Percentiles rank a stretch among this genome's conserved stretches.
These are phyloP conservation scores for Globisporangium acanthophoron DNA, from an alignment of 352 stramenopile species.

Conservation along the genomic window DNA sequence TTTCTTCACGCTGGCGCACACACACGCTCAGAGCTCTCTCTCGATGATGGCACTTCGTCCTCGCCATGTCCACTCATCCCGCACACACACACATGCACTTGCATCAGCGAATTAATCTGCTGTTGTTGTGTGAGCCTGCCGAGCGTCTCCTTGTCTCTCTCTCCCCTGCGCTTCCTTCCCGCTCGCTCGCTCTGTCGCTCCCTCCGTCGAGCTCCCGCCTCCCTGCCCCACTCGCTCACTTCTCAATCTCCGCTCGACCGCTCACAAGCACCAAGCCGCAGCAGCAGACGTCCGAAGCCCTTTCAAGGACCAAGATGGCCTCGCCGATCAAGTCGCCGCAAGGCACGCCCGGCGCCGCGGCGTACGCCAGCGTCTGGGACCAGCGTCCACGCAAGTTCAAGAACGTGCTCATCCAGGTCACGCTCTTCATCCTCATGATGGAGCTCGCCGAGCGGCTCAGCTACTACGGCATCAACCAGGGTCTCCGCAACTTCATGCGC, in stretches of 20 bases:
- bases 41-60: no score
- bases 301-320: background rate
- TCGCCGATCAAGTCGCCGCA: slow-evolving; percentile 7
- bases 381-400: slow-evolving; percentile 71
- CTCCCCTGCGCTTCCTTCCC: background rate
- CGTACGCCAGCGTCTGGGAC: slow-evolving; percentile 33
- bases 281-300: background rate
- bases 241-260: slow-evolving; percentile 6
- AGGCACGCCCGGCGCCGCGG: slow-evolving; percentile 1
- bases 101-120: background rate
- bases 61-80: no score
- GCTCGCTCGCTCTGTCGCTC: background rate
- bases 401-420: slow-evolving; percentile 80
- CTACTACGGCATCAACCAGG: slow-evolving; percentile 87
- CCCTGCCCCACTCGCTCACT: background rate
- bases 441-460: slow-evolving; percentile 80
- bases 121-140: slow-evolving; percentile 2
- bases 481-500: slow-evolving; percentile 83
- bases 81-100: no score
- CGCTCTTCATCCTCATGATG: slow-evolving; percentile 82
- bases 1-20: no score
- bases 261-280: background rate
- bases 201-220: no score
- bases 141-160: no score
- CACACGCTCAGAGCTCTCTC: no score